These are phyloP conservation scores for Bacterosira constricta DNA, from an alignment of 108 stramenopile genomes.

Conservation along the genomic window DNA sequence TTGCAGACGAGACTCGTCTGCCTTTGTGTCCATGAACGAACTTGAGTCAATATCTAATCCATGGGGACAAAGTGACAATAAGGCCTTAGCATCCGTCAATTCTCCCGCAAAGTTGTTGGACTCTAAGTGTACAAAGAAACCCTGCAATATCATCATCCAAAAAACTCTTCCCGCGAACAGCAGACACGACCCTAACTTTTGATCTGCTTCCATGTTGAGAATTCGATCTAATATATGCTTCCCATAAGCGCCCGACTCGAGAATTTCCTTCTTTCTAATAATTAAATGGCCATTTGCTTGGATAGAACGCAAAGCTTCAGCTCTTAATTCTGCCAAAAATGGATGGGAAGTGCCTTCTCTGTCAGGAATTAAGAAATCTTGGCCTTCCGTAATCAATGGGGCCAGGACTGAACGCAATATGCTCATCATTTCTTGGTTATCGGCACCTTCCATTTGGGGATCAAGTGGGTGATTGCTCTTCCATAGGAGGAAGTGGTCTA, in stretches of 20 bases:
- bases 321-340: constrained; percentile 14
- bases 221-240: constrained; percentile 16
- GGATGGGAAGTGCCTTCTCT: background rate
- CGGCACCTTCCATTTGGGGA: background rate
- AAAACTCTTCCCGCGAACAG: constrained; percentile 10
- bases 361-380: constrained; percentile 28
- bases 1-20: constrained; percentile 17
- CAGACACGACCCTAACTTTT: constrained; percentile 13
- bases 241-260: constrained; percentile 16
- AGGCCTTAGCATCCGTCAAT: constrained; percentile 22
- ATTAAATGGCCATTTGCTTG: background rate
- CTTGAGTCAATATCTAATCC: background rate
- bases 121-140: constrained; percentile 16
- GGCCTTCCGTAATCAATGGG: constrained; percentile 28
- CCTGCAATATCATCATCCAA: constrained; percentile 33
- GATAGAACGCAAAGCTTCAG: constrained; percentile 16
- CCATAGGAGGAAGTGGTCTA: constrained; percentile 5
- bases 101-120: background rate
- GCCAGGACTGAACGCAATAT: constrained; percentile 9
- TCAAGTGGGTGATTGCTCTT: background rate
- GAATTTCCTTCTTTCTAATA: constrained; percentile 4
- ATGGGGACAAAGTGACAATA: constrained; percentile 18
- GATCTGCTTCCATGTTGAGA: constrained; percentile 19
- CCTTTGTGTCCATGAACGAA: constrained; percentile 29
- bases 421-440: background rate